Evolutionary conservation across 768 basidiomycete species (phyloP).

Genomic region (Asterophora lycoperdoides): DNA sequence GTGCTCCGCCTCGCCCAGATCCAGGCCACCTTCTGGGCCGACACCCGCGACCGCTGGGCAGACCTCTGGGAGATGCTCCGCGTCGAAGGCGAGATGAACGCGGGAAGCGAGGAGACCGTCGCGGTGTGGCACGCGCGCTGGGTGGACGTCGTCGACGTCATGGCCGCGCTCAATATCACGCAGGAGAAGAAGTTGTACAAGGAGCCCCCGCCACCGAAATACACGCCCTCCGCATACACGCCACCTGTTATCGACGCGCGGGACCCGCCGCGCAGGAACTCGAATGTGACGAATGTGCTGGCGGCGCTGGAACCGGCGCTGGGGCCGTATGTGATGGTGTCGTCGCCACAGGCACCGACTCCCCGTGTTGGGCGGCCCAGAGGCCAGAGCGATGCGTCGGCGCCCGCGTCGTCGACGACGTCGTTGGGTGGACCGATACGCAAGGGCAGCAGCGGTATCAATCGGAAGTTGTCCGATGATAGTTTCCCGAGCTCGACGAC

Average conservation of each 20-base stretch:
- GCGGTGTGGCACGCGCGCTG: constrained; percentile 69
- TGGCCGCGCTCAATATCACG: constrained; percentile 33
- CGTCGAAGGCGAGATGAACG: constrained; percentile 67
- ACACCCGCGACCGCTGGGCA: constrained; percentile 62
- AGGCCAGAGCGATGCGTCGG: constrained; percentile 23
- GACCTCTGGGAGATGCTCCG: constrained; percentile 84
- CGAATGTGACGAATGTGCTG: constrained; percentile 18
- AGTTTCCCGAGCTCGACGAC: constrained; percentile 8
- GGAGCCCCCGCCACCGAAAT: constrained; percentile 17
- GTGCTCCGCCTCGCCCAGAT: constrained; percentile 49
- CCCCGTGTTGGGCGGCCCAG: constrained; percentile 21
- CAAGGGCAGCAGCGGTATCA: constrained; percentile 16
- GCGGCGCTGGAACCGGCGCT: constrained; percentile 25
- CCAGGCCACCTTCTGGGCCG: constrained; percentile 58
- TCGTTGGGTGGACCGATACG: constrained; percentile 10
- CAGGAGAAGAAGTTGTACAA: constrained; percentile 24
- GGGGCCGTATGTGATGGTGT: constrained; percentile 19
- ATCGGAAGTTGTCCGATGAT: constrained; percentile 9
- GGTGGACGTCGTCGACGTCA: constrained; percentile 55
- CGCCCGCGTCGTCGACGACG: constrained; percentile 2
- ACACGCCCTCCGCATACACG: constrained; percentile 1
- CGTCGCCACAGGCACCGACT: constrained; percentile 26
- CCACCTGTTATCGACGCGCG: too few relatives aligned
- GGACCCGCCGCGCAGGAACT: neutral
- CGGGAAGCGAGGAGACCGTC: constrained; percentile 63